Conservation (phyloP, 1,284 basidiomycete genomes). For the Leccinum colubrinum region DNA sequence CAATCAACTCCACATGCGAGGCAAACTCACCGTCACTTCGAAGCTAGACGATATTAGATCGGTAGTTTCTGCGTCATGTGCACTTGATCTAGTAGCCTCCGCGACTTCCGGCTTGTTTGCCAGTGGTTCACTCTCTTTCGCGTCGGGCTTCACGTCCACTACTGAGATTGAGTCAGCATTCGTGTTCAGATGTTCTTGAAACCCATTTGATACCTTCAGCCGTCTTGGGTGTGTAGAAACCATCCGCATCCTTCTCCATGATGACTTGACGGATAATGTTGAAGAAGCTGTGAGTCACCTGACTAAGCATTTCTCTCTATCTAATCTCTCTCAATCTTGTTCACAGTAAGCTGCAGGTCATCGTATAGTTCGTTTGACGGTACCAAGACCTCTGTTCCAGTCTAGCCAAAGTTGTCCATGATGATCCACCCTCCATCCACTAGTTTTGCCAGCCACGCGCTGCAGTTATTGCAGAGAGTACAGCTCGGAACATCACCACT, state of each 20-base stretch:
- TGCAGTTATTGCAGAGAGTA: conserved; percentile 42
- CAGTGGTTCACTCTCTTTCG: conserved; percentile 20
- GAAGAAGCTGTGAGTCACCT: conserved; percentile 7
- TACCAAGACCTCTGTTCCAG: background rate
- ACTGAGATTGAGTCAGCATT: conserved; percentile 13
- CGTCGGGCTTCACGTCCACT: conserved; percentile 24
- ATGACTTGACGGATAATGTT: conserved; percentile 3
- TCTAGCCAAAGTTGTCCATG: background rate
- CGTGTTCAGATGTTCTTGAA: background rate
- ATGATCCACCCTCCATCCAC: conserved; percentile 15
- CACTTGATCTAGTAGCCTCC: conserved; percentile 24
- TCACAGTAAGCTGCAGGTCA: conserved; percentile 2
- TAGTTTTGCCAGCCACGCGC: conserved; percentile 28
- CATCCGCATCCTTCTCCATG: conserved; percentile 72
- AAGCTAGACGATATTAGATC: conserved; percentile 74
- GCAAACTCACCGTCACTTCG: conserved; percentile 63
- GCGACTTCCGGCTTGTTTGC: conserved; percentile 21
- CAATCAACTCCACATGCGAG: background rate
- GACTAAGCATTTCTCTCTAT: conserved; percentile 27
- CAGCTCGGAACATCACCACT: conserved; percentile 45
- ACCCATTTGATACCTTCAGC: conserved; percentile 22
- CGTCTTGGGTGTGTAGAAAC: conserved; percentile 58
- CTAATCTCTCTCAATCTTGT: conserved; percentile 17
- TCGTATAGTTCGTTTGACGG: background rate
- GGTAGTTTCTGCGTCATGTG: conserved; percentile 28